Base-by-base conservation (phyloP, 306 rosid genomes). In the Trichosanthes truncata region DNA sequence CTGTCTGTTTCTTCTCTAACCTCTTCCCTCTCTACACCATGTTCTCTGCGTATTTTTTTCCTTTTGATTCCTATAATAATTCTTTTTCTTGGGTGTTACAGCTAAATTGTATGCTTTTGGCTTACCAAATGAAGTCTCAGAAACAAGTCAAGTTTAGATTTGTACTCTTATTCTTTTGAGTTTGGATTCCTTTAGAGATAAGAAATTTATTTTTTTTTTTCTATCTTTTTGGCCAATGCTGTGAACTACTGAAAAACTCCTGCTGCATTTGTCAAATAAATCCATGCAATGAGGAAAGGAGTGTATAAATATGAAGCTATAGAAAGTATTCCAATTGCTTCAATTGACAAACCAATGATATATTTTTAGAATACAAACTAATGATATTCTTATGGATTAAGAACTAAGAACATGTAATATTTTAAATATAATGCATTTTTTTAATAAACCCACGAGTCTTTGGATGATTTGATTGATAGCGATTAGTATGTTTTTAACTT, bases 61-160 rank as follows among this genome's bases (percentile, higher is more conserved):
- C 49, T 18, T 26, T 73, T 45, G 4, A 74, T 74, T 49, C 43
- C 9, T 17, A 49, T n/a, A 18, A 74, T 48, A 31, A 17, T 74
- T 74, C 46, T 31, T 74, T 74, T 52, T 52, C 31, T 74, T 51
- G 62, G 77, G 78, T 73, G 62, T 72, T 59, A 14, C 38, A 72
- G 71, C 71, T 74, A 31, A 81, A 81, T 63, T 85, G 84, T 85
- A 83, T 85, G 84, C 84, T 81, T 43, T 88, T 83, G 84, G 86
- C 90, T 78, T 83, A 79, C 85, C 41, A 62, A 72, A 51, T 74
- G 41, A 48, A 33, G 59, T 20, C 62, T 74, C 9, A 29, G 15
- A 72, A 46, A 74, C 61, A 72, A 73, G 60, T 69, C 1, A 67
- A 29, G 46, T 74, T 60, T 48, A 72, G 55, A 45, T 43, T 43